phyloP scores from a whole-genome alignment of 495 filamentous ascomycete genomes.

The Hamigera avellanea region DNA sequence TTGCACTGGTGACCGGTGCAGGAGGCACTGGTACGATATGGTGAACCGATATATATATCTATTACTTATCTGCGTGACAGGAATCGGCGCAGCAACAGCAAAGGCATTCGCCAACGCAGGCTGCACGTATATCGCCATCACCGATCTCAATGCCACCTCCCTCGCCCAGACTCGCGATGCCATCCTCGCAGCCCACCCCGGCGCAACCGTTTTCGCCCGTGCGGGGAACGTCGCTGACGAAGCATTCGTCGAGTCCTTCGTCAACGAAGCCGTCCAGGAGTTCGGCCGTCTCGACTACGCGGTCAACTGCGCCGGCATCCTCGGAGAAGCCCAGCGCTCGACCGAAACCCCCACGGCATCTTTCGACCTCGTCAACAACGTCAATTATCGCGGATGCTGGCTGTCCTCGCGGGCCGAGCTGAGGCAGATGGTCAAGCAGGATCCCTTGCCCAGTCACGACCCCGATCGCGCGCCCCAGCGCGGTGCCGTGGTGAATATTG shows the following conservation, averaged over 20 bases:
- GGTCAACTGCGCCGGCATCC: slow-evolving; percentile 38
- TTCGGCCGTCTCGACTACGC: slow-evolving; percentile 41
- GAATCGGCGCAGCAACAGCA: slow-evolving; percentile 44
- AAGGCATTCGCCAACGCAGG: slow-evolving; percentile 37
- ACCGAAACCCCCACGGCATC: slow-evolving; percentile 20
- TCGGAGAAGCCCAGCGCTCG: slow-evolving; percentile 25
- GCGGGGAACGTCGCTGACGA: slow-evolving; percentile 33
- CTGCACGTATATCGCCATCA: slow-evolving; percentile 36
- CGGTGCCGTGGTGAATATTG: slow-evolving; percentile 41
- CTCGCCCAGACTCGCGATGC: slow-evolving; percentile 21
- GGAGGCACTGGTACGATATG: no score
- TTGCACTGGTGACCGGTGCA: no score
- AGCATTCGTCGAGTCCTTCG: slow-evolving; percentile 27
- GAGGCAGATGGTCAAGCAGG: slow-evolving; percentile 35
- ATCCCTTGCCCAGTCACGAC: slow-evolving; percentile 27
- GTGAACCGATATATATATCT: slow-evolving; percentile 1
- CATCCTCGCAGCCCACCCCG: slow-evolving; percentile 18
- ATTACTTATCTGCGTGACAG: no score
- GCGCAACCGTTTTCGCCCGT: slow-evolving; percentile 15
- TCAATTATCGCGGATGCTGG: slow-evolving; percentile 44
- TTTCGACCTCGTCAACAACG: slow-evolving; percentile 38
- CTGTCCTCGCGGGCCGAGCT: slow-evolving; percentile 36
- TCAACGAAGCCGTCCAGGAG: slow-evolving; percentile 12
- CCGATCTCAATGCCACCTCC: slow-evolving; percentile 30
- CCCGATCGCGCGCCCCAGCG: no score